These are phyloP conservation scores for Hirsutella thompsonii DNA, from an alignment of 2,329 filamentous ascomycete species.

Conservation along the genomic window DNA sequence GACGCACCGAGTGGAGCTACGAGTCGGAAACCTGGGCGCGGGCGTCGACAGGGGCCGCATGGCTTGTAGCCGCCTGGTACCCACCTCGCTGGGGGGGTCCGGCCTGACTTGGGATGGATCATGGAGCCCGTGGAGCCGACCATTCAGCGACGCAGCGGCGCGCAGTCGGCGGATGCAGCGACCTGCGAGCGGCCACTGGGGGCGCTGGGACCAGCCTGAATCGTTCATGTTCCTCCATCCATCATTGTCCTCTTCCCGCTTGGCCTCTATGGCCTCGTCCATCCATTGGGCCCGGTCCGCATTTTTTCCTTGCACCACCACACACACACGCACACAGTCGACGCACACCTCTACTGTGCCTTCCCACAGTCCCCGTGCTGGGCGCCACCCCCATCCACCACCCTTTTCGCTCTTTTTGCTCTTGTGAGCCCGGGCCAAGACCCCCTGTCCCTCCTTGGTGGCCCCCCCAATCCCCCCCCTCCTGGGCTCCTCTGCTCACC, in stretches of 20 bases:
- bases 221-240: background rate
- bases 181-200: background rate
- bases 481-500: too few species aligned
- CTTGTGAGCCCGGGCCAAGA: background rate
- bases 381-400: background rate
- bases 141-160: slow-evolving; percentile 1
- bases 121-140: background rate
- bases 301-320: too few species aligned
- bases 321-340: too few species aligned
- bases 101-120: too few species aligned
- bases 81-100: background rate
- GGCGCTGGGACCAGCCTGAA: background rate
- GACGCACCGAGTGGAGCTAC: background rate
- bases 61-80: background rate
- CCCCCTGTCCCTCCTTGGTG: slow-evolving; percentile 13
- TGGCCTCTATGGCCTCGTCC: too few species aligned
- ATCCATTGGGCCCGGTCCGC: too few species aligned
- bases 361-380: background rate
- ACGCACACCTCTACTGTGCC: too few species aligned
- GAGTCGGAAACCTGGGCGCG: background rate
- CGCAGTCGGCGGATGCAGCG: background rate
- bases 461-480: too few species aligned
- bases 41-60: background rate
- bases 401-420: background rate
- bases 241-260: too few species aligned